A percentile compares a stretch with the other conserved stretches of the same genome.
Conservation (phyloP, 768 basidiomycete genomes). For the Kondoa subrosea region DNA sequence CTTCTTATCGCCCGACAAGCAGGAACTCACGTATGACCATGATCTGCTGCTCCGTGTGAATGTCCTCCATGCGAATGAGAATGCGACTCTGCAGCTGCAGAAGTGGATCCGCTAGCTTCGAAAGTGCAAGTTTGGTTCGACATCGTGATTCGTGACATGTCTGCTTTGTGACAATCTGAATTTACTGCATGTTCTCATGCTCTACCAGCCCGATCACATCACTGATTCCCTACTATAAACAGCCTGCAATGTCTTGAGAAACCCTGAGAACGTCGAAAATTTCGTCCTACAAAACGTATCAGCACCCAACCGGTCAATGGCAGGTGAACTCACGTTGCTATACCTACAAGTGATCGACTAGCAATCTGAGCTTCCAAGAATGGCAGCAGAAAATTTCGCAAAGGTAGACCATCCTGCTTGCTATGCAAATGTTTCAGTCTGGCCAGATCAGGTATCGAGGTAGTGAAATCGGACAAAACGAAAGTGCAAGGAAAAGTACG, state of each 20-base stretch:
- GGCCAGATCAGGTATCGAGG: background rate
- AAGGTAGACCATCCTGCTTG: conserved; percentile 38
- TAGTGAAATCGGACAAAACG: conserved; percentile 41
- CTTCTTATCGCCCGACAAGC: too few relatives aligned
- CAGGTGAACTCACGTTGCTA: background rate
- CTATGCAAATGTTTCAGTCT: conserved; percentile 34
- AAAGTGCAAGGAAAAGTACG: conserved; percentile 49
- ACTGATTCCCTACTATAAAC: background rate
- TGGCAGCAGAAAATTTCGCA: conserved; percentile 43
- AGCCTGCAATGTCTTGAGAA: background rate
- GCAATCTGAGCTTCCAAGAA: conserved; percentile 57
- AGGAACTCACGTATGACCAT: background rate
- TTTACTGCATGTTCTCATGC: background rate
- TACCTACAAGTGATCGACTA: conserved; percentile 30
- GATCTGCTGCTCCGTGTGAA: background rate
- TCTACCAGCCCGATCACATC: background rate
- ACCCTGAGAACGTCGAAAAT: conserved; percentile 2
- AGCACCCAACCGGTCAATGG: background rate
- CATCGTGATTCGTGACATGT: too few relatives aligned
- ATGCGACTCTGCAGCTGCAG: background rate
- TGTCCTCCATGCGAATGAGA: background rate
- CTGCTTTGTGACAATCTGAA: too few relatives aligned
- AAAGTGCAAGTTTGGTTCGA: too few relatives aligned
- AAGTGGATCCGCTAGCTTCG: background rate
- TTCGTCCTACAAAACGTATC: background rate